Evolutionary conservation across 2,329 filamentous ascomycete species (phyloP).

Genomic region (Diplodia seriata): DNA sequence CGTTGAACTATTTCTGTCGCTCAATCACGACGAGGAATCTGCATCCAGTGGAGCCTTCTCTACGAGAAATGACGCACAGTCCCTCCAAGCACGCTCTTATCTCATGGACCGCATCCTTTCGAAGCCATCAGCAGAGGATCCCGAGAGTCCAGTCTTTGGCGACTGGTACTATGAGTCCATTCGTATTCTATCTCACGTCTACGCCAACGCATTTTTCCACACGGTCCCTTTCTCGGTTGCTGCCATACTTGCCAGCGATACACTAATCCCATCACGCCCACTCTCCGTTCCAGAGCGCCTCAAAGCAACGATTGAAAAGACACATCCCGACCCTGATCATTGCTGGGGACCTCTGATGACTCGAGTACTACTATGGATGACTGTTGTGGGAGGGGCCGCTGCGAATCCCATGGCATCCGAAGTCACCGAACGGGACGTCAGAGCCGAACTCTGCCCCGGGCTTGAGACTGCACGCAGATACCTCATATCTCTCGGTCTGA

Average conservation of each 20-base stretch:
- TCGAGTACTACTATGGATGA: constrained; percentile 14
- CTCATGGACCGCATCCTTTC: constrained; percentile 4
- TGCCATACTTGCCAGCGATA: constrained; percentile 13
- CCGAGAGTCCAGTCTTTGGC: constrained; percentile 11
- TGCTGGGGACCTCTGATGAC: constrained; percentile 25
- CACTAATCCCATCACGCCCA: neutral
- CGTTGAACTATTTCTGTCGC: neutral
- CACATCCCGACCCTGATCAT: constrained; percentile 8
- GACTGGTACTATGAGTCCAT: constrained; percentile 23
- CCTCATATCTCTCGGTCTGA: constrained; percentile 19
- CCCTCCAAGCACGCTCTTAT: neutral
- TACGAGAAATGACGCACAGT: neutral
- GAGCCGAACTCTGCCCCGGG: constrained; percentile 13
- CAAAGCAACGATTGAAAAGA: constrained; percentile 17
- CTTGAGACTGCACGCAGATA: constrained; percentile 15
- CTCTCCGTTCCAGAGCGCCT: constrained; percentile 13
- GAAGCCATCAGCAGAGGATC: constrained; percentile 21
- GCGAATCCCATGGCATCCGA: constrained; percentile 12
- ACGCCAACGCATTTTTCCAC: constrained; percentile 17
- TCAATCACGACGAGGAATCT: neutral
- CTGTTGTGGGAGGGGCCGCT: constrained; percentile 15
- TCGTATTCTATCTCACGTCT: constrained; percentile 14
- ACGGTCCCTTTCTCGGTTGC: constrained; percentile 20
- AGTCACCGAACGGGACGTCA: neutral
- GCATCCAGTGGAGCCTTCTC: neutral